Evolutionary conservation across 2,329 filamentous ascomycete genomes (phyloP), one percentile per base, ranked within the genome.

Genomic region (Allantophomopsis cytisporea): DNA sequence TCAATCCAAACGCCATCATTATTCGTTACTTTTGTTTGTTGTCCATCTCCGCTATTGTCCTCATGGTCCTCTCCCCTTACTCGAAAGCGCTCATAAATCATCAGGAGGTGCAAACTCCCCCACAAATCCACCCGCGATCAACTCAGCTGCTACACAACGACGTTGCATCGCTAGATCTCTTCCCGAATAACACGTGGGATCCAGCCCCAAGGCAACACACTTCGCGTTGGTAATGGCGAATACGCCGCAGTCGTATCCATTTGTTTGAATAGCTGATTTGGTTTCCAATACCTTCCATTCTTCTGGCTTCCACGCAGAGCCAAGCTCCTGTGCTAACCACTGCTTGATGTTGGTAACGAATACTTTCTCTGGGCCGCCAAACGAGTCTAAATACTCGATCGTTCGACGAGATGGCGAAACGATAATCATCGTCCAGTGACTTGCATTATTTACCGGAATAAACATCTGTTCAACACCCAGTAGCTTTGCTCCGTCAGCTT

Each of bases 161-260:
- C 78, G 66, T 48, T 81, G 77, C 37, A 66, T 56, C 2, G 65
- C 61, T 65, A 84, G 72, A 40, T 81, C 70, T 0, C 54, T 46
- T 30, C 69, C 58, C 1, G 56, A 48, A 42, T 81, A 76, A 20
- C 61, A 60, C 7, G 48, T 48, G 2, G 56, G 54, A 6, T 60
- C 54, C 11, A 61, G 50, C 1, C 60, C 63, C 13, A 60, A 55
- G 2, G 65, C 57, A 23, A 64, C 50, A 40, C 76, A 82, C 36
- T 85, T 69, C 13, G 73, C 77, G 51, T 88, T 89, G 14, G 82
- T 73, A 47, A 84, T 75, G 12, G 79, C 73, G 54, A 85, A 84
- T 3, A 86, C 73, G n/a, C 83, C 83, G 48, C 83, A 88, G 54
- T 88, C 83, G 51, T 71, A 75, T 1, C 69, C 69, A 51, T 88